Percentiles rank a stretch among this genome's conserved stretches.
These are phyloP conservation scores for Areca catechu DNA, from an alignment of 176 grass and related monocot genomes.

Conservation along the genomic window DNA sequence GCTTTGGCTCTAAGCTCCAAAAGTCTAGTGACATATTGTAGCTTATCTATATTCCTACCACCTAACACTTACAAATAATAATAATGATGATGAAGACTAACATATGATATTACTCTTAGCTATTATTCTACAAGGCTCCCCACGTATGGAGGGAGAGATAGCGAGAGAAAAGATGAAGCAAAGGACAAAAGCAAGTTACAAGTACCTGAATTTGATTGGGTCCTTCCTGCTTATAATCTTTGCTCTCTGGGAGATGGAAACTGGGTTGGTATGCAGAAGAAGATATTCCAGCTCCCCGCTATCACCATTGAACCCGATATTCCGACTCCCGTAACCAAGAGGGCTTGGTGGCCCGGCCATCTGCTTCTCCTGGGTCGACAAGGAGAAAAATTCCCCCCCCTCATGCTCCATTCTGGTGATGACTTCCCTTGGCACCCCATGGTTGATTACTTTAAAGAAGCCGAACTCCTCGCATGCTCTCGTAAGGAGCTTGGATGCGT, in stretches of 20 bases:
- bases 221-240: constrained; percentile 43
- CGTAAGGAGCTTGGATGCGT: constrained; percentile 25
- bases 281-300: constrained; percentile 92
- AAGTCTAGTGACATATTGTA: too few species aligned
- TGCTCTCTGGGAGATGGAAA: constrained; percentile 51
- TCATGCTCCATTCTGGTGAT: constrained; percentile 45
- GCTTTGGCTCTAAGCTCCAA: too few species aligned
- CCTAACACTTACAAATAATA: too few species aligned
- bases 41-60: too few species aligned
- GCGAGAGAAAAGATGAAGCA: too few species aligned
- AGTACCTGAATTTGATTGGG: constrained; percentile 74
- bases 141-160: too few species aligned
- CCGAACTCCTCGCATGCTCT: constrained; percentile 48
- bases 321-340: constrained; percentile 71
- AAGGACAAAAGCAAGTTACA: neutral
- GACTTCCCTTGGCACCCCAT: constrained; percentile 29
- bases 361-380: constrained; percentile 42
- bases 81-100: too few species aligned
- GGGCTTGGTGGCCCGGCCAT: constrained; percentile 71
- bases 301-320: constrained; percentile 84
- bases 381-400: constrained; percentile 47
- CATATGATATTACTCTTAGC: too few species aligned
- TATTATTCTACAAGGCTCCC: too few species aligned
- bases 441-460: constrained; percentile 69
- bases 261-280: constrained; percentile 61